phyloP scores from a whole-genome alignment of 257 asterid species.

The Jaltomata sinuosa region DNA sequence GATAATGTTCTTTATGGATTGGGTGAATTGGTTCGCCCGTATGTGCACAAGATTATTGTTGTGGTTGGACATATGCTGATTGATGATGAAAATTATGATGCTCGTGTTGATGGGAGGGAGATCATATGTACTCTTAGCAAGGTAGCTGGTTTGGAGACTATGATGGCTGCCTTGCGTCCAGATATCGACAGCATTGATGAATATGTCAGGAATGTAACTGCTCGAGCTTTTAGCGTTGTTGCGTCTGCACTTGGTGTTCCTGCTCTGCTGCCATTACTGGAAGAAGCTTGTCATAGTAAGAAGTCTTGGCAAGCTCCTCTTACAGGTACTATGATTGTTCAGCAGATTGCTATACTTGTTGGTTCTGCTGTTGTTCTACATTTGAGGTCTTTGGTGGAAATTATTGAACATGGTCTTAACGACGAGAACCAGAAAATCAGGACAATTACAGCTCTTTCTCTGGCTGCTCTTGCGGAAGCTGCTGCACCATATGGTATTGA shows the following conservation, averaged over 20 bases:
- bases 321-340: slow-evolving; percentile 87
- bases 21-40: slow-evolving; percentile 83
- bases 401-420: slow-evolving; percentile 79
- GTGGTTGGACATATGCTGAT: no score
- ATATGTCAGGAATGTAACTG: slow-evolving; percentile 75
- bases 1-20: slow-evolving; percentile 69
- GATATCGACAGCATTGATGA: slow-evolving; percentile 84
- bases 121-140: slow-evolving; percentile 80
- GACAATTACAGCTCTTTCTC: slow-evolving; percentile 73
- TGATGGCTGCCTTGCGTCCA: slow-evolving; percentile 95
- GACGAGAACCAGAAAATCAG: slow-evolving; percentile 88
- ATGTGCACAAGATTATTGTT: slow-evolving; percentile 75
- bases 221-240: slow-evolving; percentile 84
- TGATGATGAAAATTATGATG: no score
- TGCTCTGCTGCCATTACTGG: slow-evolving; percentile 65
- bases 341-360: slow-evolving; percentile 77
- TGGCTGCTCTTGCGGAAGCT: slow-evolving; percentile 94
- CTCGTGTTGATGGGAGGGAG: no score
- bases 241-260: slow-evolving; percentile 94
- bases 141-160: slow-evolving; percentile 88
- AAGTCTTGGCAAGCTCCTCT: slow-evolving; percentile 97
- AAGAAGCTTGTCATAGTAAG: slow-evolving; percentile 88
- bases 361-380: slow-evolving; percentile 89
- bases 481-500: slow-evolving; percentile 89
- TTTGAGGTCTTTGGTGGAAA: slow-evolving; percentile 76